These are phyloP conservation scores for Yamadazyma takamatsuzukensis DNA, from an alignment of 805 yeast species.

Conservation along the genomic window DNA sequence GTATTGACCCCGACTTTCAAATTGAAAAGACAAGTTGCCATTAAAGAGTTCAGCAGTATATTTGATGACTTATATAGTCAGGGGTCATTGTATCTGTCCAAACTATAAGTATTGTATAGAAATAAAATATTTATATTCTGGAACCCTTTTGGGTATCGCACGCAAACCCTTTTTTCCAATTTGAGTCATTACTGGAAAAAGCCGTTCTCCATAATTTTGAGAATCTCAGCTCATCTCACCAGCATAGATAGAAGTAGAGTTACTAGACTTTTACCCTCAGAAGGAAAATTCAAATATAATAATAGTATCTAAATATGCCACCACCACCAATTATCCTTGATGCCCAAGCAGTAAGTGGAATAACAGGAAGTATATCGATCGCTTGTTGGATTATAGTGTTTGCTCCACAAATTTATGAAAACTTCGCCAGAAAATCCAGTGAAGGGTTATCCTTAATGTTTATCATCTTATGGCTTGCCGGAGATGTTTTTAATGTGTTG, in stretches of 20 bases:
- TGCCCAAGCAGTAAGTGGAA: slow-evolving; percentile 72
- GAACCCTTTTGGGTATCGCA: too few relatives aligned
- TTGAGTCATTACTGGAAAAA: too few relatives aligned
- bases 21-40: slow-evolving; percentile 32
- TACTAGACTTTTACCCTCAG: too few relatives aligned
- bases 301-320: slow-evolving; percentile 36
- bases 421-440: slow-evolving; percentile 76
- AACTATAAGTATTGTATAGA: too few relatives aligned
- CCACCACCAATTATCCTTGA: slow-evolving; percentile 65
- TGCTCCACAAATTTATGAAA: slow-evolving; percentile 95
- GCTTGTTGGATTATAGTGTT: slow-evolving; percentile 98
- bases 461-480: slow-evolving; percentile 86
- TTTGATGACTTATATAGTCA: slow-evolving; percentile 32
- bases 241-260: too few relatives aligned
- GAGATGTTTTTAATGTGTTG: slow-evolving; percentile 88
- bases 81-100: slow-evolving; percentile 18
- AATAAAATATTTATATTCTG: too few relatives aligned
- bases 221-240: too few relatives aligned
- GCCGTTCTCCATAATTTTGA: too few relatives aligned
- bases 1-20: slow-evolving; percentile 40
- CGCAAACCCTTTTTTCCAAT: too few relatives aligned
- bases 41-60: slow-evolving; percentile 18
- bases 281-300: too few relatives aligned
- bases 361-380: slow-evolving; percentile 82
- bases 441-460: slow-evolving; percentile 88